phyloP scores from a whole-genome alignment of 1,139 yeast genomes.

The Candida sp. region DNA sequence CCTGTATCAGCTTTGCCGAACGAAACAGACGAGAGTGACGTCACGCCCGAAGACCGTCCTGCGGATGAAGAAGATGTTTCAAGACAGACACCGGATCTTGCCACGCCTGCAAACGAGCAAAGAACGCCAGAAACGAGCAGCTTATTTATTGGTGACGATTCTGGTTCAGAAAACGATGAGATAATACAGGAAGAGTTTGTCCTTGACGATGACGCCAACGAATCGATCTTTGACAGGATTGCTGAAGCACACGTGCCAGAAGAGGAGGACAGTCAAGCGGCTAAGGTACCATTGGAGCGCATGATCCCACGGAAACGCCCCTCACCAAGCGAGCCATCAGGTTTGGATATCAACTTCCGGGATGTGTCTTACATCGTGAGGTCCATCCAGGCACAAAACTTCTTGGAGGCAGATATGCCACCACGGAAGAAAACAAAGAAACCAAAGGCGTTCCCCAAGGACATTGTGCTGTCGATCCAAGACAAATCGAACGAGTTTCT shows the following conservation, averaged over 20 bases:
- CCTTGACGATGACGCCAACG: constrained; percentile 9
- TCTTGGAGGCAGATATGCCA: background rate
- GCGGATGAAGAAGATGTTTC: background rate
- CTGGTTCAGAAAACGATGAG: constrained; percentile 3
- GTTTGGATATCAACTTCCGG: background rate
- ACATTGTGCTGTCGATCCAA: constrained; percentile 16
- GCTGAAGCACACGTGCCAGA: constrained; percentile 1
- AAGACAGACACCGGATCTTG: background rate
- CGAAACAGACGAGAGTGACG: background rate
- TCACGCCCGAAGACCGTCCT: background rate
- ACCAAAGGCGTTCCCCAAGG: constrained; percentile 3
- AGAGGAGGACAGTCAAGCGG: background rate
- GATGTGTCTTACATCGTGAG: constrained; percentile 9
- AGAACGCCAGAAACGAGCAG: background rate
- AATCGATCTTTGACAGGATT: constrained; percentile 4
- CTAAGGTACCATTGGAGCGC: background rate
- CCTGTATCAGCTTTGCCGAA: background rate
- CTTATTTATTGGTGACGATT: background rate
- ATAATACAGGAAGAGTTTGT: constrained; percentile 15
- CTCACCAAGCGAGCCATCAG: background rate
- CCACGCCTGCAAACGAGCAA: background rate
- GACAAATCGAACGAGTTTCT: constrained; percentile 34
- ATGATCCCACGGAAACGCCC: background rate
- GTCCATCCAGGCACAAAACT: constrained; percentile 6
- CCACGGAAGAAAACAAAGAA: constrained; percentile 1